Evolutionary conservation across 108 stramenopile species (phyloP).

Genomic region (Aurantiochytrium sp.): DNA sequence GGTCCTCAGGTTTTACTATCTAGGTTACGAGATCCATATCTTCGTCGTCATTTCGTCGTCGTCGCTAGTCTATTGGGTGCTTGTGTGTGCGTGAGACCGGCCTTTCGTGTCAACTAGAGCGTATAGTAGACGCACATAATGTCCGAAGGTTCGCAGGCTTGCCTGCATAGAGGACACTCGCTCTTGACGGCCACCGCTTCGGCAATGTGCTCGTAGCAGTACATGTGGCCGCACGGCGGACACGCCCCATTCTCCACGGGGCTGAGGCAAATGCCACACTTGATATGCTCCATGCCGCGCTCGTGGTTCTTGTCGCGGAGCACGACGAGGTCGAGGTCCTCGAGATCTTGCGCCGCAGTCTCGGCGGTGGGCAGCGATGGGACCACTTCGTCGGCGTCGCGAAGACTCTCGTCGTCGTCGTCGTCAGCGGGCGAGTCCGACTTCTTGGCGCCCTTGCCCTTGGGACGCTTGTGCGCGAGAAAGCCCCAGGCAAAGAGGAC

Average conservation of each 20-base stretch:
- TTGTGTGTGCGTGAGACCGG: no score
- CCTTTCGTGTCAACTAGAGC: no score
- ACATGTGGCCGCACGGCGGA: conserved; percentile 23
- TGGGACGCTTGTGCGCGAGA: neutral
- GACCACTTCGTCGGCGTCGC: neutral
- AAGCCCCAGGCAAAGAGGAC: neutral
- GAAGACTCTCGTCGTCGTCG: neutral
- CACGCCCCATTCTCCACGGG: conserved; percentile 11
- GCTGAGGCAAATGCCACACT: conserved; percentile 24
- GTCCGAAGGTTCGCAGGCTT: neutral
- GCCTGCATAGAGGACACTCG: conserved; percentile 13
- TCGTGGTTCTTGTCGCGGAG: conserved; percentile 19
- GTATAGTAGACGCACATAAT: conserved; percentile 22
- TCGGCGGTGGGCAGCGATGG: neutral
- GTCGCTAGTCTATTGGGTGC: no score
- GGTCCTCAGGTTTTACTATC: no score
- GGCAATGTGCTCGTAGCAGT: conserved; percentile 10
- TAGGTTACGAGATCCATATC: no score
- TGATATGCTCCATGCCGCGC: conserved; percentile 24
- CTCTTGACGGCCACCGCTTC: neutral
- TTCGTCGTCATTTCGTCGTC: no score
- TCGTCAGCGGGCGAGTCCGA: no score
- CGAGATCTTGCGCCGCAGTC: neutral
- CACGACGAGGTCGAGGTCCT: neutral
- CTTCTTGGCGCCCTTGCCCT: neutral